Evolutionary conservation across 176 grass and related monocot genomes (phyloP).

Genomic region (Saccharum spontaneum): DNA sequence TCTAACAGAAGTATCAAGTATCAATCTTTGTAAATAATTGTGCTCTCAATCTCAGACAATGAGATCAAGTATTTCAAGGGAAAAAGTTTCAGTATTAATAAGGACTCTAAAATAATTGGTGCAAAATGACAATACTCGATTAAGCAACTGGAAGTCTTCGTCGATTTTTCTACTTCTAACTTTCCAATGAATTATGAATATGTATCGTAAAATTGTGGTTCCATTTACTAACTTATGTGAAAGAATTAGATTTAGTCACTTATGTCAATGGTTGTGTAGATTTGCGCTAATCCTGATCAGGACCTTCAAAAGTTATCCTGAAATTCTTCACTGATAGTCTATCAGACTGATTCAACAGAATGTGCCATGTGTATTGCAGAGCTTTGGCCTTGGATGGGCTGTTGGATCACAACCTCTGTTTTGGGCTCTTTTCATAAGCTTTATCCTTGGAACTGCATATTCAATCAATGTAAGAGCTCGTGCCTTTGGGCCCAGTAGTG

Average conservation of each 20-base stretch:
- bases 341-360: conserved; percentile 32
- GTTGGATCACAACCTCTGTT: conserved; percentile 83
- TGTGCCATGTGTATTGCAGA: conserved; percentile 57
- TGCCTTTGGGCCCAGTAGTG: neutral
- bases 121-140: neutral
- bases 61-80: neutral
- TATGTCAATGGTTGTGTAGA: neutral
- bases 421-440: conserved; percentile 91
- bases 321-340: conserved; percentile 1
- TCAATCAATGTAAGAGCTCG: conserved; percentile 78
- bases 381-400: conserved; percentile 76
- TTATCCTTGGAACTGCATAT: conserved; percentile 96
- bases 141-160: neutral
- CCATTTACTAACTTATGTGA: neutral
- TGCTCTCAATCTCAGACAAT: neutral
- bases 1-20: neutral
- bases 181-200: neutral
- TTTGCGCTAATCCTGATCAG: neutral
- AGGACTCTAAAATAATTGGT: neutral
- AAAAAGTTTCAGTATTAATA: neutral
- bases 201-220: neutral
- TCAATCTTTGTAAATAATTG: neutral
- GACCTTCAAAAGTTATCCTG: neutral
- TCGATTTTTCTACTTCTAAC: neutral
- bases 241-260: neutral